A percentile compares a stretch with the other conserved stretches of the same genome.
Evolutionary conservation across 1,139 yeast species (phyloP).

Genomic region (Diutina neorugosa): DNA sequence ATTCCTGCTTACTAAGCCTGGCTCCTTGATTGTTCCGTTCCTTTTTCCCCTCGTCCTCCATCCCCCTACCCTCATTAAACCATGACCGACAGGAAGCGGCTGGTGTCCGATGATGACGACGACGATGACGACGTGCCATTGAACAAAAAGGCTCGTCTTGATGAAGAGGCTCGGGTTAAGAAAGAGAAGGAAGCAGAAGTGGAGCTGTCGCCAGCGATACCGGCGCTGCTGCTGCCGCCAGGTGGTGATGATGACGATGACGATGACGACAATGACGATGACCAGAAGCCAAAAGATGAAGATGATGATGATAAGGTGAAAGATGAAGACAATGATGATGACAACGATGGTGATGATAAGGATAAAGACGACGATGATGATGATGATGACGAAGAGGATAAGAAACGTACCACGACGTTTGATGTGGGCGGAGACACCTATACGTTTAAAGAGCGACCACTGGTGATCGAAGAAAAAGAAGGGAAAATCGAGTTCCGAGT

Average conservation of each 20-base stretch:
- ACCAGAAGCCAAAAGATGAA: not conserved
- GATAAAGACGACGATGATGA: conserved; percentile 27
- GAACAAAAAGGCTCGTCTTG: not conserved
- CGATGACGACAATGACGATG: conserved; percentile 6
- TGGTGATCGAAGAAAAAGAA: conserved; percentile 84
- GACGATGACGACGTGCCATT: conserved; percentile 3
- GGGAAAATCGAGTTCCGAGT: conserved; percentile 91
- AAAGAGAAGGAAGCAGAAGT: not conserved
- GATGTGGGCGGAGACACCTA: conserved; percentile 67
- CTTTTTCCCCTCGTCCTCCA: not conserved
- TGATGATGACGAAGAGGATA: conserved; percentile 41
- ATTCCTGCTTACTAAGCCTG: not conserved
- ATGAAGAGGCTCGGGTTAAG: not conserved
- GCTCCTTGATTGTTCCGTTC: not conserved
- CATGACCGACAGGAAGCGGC: not conserved
- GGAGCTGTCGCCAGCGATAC: not conserved
- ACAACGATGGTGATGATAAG: conserved; percentile 30
- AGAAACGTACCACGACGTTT: conserved; percentile 30
- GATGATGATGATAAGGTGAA: conserved; percentile 16
- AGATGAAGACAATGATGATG: conserved; percentile 34
- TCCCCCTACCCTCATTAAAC: not conserved
- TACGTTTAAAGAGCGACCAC: conserved; percentile 83
- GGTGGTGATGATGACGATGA: conserved; percentile 10
- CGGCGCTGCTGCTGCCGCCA: not conserved
- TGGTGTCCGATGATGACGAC: not conserved